A percentile compares a stretch with the other conserved stretches of the same genome.
Conservation (phyloP, 257 asterid genomes). For the Pogostemon cablin region DNA sequence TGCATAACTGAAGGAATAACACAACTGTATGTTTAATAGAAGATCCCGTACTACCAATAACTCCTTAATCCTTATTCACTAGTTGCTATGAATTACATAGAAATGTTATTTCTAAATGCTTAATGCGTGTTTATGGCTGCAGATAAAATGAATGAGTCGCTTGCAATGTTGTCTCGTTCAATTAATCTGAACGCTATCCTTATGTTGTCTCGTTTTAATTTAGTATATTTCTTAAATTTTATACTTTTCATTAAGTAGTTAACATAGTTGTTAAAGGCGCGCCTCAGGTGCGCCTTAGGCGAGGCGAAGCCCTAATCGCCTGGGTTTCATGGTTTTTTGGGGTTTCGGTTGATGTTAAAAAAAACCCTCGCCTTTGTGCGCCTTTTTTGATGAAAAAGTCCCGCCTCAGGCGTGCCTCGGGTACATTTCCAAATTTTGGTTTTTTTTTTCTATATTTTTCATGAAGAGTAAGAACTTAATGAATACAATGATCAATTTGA, state of each 20-base stretch:
- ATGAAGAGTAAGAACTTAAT: too few relatives aligned
- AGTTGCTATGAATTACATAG: neutral
- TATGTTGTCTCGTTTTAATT: slow-evolving; percentile 8
- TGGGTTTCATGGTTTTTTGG: too few relatives aligned
- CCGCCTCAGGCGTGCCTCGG: too few relatives aligned
- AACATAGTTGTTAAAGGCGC: too few relatives aligned
- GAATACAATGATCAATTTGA: too few relatives aligned
- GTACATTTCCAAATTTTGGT: too few relatives aligned
- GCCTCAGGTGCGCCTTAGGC: too few relatives aligned
- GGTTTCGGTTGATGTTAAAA: too few relatives aligned
- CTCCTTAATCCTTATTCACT: neutral
- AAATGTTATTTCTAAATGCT: neutral
- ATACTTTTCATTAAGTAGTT: slow-evolving; percentile 13
- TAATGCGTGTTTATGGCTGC: neutral
- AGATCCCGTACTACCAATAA: neutral
- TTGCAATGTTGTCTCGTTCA: slow-evolving; percentile 13
- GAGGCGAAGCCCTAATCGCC: too few relatives aligned
- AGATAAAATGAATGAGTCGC: slow-evolving; percentile 6
- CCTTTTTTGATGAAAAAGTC: too few relatives aligned
- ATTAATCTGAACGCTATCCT: neutral
- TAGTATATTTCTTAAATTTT: slow-evolving; percentile 24
- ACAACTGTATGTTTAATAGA: slow-evolving; percentile 9
- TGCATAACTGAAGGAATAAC: slow-evolving; percentile 1
- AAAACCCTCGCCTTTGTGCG: too few relatives aligned
- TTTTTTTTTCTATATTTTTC: too few relatives aligned